A percentile compares a stretch with the other conserved stretches of the same genome.
These are phyloP conservation scores for Saccharomycopsis schoenii DNA, from an alignment of 805 yeast species.

Conservation along the genomic window DNA sequence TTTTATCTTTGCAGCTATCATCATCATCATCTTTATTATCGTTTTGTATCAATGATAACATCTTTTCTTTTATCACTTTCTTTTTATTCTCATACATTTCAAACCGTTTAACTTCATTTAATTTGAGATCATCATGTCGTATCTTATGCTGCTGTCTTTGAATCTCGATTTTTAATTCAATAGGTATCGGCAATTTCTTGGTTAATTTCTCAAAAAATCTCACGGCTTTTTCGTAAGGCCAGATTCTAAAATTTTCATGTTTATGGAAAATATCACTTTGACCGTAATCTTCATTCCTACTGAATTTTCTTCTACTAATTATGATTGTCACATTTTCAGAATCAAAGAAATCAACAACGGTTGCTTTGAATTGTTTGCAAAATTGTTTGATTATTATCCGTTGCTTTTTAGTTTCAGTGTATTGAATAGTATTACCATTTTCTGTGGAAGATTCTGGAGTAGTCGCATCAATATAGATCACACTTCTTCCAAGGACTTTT, in stretches of 20 bases:
- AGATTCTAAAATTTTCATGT: conserved; percentile 59
- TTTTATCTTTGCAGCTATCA: neutral
- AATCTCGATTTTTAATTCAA: neutral
- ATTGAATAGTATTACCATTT: conserved; percentile 20
- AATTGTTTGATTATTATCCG: conserved; percentile 25
- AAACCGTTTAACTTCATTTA: conserved; percentile 9
- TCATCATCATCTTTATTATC: neutral
- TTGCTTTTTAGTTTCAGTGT: conserved; percentile 22
- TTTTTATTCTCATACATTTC: neutral
- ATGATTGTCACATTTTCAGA: conserved; percentile 60
- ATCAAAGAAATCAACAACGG: conserved; percentile 50
- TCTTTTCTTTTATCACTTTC: neutral
- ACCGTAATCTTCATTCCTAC: conserved; percentile 32
- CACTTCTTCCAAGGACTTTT: conserved; percentile 46
- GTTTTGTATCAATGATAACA: neutral
- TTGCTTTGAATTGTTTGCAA: conserved; percentile 40
- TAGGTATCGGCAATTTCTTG: neutral
- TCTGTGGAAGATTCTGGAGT: conserved; percentile 21
- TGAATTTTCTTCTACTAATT: conserved; percentile 51
- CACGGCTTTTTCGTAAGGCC: conserved; percentile 80
- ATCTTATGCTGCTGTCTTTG: neutral
- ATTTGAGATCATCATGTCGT: conserved; percentile 4
- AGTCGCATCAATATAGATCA: conserved; percentile 49
- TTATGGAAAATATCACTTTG: conserved; percentile 52
- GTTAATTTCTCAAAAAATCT: conserved; percentile 62